A percentile compares a stretch with the other conserved stretches of the same genome.
Conservation (phyloP, 2,329 filamentous ascomycete species). For the Sporothrix mexicana region DNA sequence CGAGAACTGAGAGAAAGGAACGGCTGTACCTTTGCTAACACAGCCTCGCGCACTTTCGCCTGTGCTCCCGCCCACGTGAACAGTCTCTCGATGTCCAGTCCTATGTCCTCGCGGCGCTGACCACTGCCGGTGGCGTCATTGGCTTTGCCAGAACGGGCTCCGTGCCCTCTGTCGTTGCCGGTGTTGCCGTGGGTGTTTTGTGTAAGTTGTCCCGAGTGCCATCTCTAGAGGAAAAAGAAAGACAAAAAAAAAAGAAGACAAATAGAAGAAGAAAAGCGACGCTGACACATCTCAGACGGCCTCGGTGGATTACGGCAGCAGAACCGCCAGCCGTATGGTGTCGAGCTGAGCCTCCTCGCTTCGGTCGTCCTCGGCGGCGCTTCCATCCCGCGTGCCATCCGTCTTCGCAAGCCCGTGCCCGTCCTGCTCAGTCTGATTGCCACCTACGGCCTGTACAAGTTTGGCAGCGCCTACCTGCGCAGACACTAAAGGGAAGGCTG, state of each 20-base stretch:
- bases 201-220: slow-evolving; percentile 51
- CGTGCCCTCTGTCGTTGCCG: slow-evolving; percentile 83
- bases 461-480: slow-evolving; percentile 70
- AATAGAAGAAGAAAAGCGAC: too few relatives aligned
- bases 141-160: slow-evolving; percentile 87
- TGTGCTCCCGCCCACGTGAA: background rate
- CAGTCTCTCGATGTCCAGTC: slow-evolving; percentile 60
- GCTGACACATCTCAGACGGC: slow-evolving; percentile 58
- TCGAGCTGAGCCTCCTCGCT: slow-evolving; percentile 88
- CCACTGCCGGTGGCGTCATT: slow-evolving; percentile 83
- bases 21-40: slow-evolving; percentile 13
- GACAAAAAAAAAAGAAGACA: too few relatives aligned
- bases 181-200: slow-evolving; percentile 75
- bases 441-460: slow-evolving; percentile 76
- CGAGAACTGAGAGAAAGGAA: background rate
- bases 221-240: too few relatives aligned
- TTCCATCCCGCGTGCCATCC: slow-evolving; percentile 85
- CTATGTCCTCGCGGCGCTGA: slow-evolving; percentile 78
- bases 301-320: slow-evolving; percentile 82
- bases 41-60: slow-evolving; percentile 20
- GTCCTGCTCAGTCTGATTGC: slow-evolving; percentile 79
- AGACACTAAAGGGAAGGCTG: slow-evolving; percentile 43
- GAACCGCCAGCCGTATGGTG: slow-evolving; percentile 75
- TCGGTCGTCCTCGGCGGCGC: slow-evolving; percentile 83
- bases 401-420: slow-evolving; percentile 82